Base-by-base conservation (phyloP, 139 green algal species). In the Picochlorum costavermella region DNA sequence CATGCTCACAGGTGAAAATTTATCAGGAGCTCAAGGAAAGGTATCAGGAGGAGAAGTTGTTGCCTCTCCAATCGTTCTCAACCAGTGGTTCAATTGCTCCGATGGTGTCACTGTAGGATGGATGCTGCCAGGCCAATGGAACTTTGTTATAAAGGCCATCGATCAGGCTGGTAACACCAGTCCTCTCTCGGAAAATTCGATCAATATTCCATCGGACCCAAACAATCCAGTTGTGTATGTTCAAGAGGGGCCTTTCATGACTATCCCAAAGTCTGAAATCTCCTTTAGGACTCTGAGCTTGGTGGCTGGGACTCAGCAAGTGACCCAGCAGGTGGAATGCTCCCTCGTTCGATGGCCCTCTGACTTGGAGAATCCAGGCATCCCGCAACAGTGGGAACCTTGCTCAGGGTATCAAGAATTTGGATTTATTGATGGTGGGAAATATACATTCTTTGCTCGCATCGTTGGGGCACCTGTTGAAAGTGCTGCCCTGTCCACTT, bases 121-220 rank as follows among this genome's bases (percentile, higher is more conserved):
- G 72, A 46, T 79, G 33, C 67, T 75, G 40, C 72, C 72, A 5
- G 72, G 61, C 8, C 2, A 51, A 6, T 78, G 66, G 66, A 29
- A 6, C 12, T 45, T 73, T 20, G 6, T 12, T 6, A 61, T 78
- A 6, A 33, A 62, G 25, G 72, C 25, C 13, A 37, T 13, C 2
- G 72, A 78, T 31, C 33, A 51, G 2, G 72, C 65, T 6, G 61
- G 67, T 30, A 79, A 79, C 46, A 25, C 26, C 8, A 66, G 50
- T 25, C 12, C 20, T 25, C 20, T 50, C 0, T 37, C 33, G 29
- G 12, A 26, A 5, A 16, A 43, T 14, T n/a, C 31, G 26, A 75
- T 65, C 60, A 33, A 3, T 12, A 65, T 79, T 14, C 44, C 43
- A 14, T 50, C 50, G 10, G 17, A 56, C 5, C 1, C 30, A 2